Base-by-base conservation (phyloP, 164 flowering plant genomes). In the Annona cherimola region DNA sequence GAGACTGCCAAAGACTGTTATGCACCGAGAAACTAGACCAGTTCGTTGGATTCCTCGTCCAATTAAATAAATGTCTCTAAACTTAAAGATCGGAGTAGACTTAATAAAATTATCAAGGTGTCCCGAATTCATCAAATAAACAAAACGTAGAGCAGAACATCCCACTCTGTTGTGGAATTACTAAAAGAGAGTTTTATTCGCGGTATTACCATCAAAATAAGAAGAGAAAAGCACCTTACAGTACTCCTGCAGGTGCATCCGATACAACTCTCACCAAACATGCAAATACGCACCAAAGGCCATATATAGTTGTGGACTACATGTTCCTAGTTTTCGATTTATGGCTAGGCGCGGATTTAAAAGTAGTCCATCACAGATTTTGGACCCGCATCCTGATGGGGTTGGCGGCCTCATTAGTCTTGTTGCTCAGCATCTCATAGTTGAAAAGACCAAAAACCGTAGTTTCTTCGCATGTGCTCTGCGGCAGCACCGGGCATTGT, bases 361-460 rank as follows among this genome's bases (percentile, higher is more conserved):
- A 26, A 26, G 35, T 26, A 26, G 35, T 26, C 35, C 9, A 50
- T 50, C 11, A 50, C 57, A 9, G 57, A 41, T 43, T 18, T 9
- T 42, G 35, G 42, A 68, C 46, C 50, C 74, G 42, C 71, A 63
- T 68, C 44, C n/a, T 61, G 55, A 74, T 74, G 40, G 67, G 68
- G 61, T 68, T 61, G 66, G 62, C 5, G 46, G 64, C 19, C n/a
- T 40, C 69, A 44, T 61, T n/a, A 44, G 73, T 45, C 7, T 16
- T 55, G 68, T 70, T 69, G 35, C 45, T 63, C 63, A 57, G 63
- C 62, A 73, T 60, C 63, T 59, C 66, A 63, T 66, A 76, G 26
- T 64, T 73, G 69, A 70, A 73, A 55, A 20, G 62, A 57, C 68
- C 63, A 63, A 69, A 74, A 35, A 73, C 61, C 62, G 64, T 61